phyloP scores from a whole-genome alignment of 1,284 basidiomycete genomes.

The Cryptococcus sp. region DNA sequence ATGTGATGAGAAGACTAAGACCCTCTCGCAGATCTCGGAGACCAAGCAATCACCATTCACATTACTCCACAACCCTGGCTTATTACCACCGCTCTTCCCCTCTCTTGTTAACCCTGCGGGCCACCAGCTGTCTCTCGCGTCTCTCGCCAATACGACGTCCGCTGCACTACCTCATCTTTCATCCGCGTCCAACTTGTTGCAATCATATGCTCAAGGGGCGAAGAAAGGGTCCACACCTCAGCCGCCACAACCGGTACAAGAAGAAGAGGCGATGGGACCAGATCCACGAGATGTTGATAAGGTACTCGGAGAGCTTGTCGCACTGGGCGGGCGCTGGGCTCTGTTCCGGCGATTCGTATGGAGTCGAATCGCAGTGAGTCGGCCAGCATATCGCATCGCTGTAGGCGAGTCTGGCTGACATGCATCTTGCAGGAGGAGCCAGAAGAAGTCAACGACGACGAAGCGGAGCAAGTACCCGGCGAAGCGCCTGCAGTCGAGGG shows the following conservation, averaged over 20 bases:
- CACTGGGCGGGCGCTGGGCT: constrained; percentile 88
- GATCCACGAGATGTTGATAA: constrained; percentile 91
- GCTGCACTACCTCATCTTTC: constrained; percentile 53
- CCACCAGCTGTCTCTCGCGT: constrained; percentile 36
- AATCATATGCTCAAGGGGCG: constrained; percentile 46
- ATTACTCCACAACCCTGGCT: constrained; percentile 40
- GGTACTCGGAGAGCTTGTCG: constrained; percentile 78
- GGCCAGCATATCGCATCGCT: neutral
- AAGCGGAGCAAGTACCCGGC: constrained; percentile 20
- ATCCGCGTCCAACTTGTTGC: constrained; percentile 45
- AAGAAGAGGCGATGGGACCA: constrained; percentile 62
- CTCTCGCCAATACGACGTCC: constrained; percentile 44
- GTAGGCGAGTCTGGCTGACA: neutral
- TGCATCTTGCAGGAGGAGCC: constrained; percentile 3
- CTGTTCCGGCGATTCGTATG: constrained; percentile 85
- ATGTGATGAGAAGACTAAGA: neutral
- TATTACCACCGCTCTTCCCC: constrained; percentile 41
- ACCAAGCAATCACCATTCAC: constrained; percentile 49
- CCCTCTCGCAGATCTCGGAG: constrained; percentile 43
- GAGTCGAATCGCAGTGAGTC: constrained; percentile 65
- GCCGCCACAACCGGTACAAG: constrained; percentile 45
- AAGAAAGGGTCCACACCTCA: constrained; percentile 38
- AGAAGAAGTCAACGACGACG: constrained; percentile 30
- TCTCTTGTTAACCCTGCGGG: constrained; percentile 24
- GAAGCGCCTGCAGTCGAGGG: constrained; percentile 24